A percentile compares a stretch with the other conserved stretches of the same genome.
These are phyloP conservation scores for Globisporangium takayamanum DNA, from an alignment of 352 stramenopile genomes.

Conservation along the genomic window DNA sequence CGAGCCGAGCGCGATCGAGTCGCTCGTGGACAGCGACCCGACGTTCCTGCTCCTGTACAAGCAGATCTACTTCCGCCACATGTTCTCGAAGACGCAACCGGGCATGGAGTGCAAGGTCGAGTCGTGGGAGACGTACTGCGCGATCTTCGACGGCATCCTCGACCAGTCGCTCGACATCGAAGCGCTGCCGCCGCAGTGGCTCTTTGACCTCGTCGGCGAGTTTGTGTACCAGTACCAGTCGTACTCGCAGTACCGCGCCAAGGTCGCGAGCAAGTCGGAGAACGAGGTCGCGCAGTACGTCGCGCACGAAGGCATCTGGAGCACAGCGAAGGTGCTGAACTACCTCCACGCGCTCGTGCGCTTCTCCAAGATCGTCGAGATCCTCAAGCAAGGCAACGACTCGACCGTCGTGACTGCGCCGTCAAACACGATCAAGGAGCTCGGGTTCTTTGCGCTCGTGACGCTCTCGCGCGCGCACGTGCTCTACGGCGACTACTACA, in stretches of 20 bases:
- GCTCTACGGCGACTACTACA: slow-evolving; percentile 96
- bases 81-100: slow-evolving; percentile 89
- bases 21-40: slow-evolving; percentile 79
- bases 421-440: slow-evolving; percentile 80
- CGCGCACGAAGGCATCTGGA: slow-evolving; percentile 91
- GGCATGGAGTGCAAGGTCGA: slow-evolving; percentile 88
- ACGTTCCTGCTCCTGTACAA: slow-evolving; percentile 95
- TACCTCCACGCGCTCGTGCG: slow-evolving; percentile 94
- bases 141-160: slow-evolving; percentile 93
- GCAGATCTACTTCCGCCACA: slow-evolving; percentile 95
- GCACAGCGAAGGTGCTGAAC: slow-evolving; percentile 91
- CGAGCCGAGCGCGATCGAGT: slow-evolving; percentile 76
- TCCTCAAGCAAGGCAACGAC: slow-evolving; percentile 59
- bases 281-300: slow-evolving; percentile 47
- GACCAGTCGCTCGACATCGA: slow-evolving; percentile 76
- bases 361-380: slow-evolving; percentile 88
- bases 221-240: slow-evolving; percentile 99
- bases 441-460: slow-evolving; percentile 96
- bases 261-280: slow-evolving; percentile 63
- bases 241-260: slow-evolving; percentile 95
- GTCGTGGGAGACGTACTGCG: slow-evolving; percentile 91
- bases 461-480: slow-evolving; percentile 93
- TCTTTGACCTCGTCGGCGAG: slow-evolving; percentile 98
- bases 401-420: slow-evolving; percentile 26
- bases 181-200: slow-evolving; percentile 92